These are phyloP conservation scores for Pisolithus orientalis DNA, from an alignment of 768 basidiomycete genomes.

Conservation along the genomic window DNA sequence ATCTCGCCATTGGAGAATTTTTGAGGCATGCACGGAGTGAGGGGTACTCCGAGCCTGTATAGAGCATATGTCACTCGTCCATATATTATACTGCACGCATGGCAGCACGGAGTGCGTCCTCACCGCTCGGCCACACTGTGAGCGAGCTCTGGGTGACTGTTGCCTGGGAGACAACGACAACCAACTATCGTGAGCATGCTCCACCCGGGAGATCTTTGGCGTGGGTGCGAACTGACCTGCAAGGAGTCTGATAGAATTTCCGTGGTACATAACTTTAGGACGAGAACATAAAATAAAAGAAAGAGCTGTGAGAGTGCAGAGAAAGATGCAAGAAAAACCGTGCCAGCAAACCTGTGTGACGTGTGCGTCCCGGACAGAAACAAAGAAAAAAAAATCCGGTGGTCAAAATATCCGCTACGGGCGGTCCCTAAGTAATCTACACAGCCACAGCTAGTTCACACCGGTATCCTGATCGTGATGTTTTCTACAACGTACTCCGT, in stretches of 20 bases:
- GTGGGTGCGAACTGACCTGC: slow-evolving; percentile 45
- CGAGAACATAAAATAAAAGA: slow-evolving; percentile 2
- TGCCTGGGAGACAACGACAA: slow-evolving; percentile 49
- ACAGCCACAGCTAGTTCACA: slow-evolving; percentile 39
- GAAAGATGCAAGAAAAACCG: background rate
- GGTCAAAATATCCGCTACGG: slow-evolving; percentile 2
- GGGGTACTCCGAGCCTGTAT: slow-evolving; percentile 79
- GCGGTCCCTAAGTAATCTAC: slow-evolving; percentile 28
- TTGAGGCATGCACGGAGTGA: slow-evolving; percentile 79
- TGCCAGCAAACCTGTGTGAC: background rate
- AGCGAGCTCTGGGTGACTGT: slow-evolving; percentile 97
- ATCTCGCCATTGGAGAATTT: slow-evolving; percentile 96
- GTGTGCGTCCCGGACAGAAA: background rate
- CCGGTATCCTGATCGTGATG: slow-evolving; percentile 66
- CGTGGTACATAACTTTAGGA: slow-evolving; percentile 64
- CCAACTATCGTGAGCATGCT: slow-evolving; percentile 5
- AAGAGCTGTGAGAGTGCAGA: slow-evolving; percentile 5
- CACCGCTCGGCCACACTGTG: slow-evolving; percentile 93
- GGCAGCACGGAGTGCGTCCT: slow-evolving; percentile 44
- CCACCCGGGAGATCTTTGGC: background rate
- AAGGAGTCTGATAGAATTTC: slow-evolving; percentile 72
- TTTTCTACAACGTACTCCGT: slow-evolving; percentile 97
- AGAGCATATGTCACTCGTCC: slow-evolving; percentile 40
- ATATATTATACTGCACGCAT: slow-evolving; percentile 34
- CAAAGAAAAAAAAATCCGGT: slow-evolving; percentile 2